Base-by-base conservation (phyloP, 176 grass and related monocot species). In the Eragrostis curvula region DNA sequence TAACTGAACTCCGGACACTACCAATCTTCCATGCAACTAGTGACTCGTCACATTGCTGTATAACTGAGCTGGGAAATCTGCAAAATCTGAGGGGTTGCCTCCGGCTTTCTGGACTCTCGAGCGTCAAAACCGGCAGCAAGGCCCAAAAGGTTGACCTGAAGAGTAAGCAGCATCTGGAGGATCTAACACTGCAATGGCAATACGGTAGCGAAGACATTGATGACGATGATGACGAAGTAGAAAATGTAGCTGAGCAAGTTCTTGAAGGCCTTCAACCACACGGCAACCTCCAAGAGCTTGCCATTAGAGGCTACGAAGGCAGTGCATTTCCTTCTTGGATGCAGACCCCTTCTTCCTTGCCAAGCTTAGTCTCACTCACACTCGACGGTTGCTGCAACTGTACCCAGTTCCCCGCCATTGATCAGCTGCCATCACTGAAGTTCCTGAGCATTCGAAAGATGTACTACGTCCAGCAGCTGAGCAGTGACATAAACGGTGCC, bases 31-130 rank as follows among this genome's bases (percentile, higher is more conserved):
- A 81, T 77, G 79, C 76, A 0, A 71, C 60, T 16, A 3, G 0
- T 2, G 44, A 70, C 23, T 6, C 3, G 3, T 57, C 9, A 8
- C 72, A 71, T 24, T 82, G 89, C 25, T 75, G 48, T 9, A 40
- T 91, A 50, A 50, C 17, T 52, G 83, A 92, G 73, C 40, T 92
- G 24, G 73, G 77, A 62, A 73, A 28, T n/a, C 17, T 92, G 73
- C 27, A 81, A 0, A 2, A 17, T 27, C 36, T 92, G 9, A 75
- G 46, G 45, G 78, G 41, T 3, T 44, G 32, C 21, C 74, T 91
- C 43, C 50, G 1, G 23, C 36, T 87, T 62, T 12, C 47, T n/a
- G 79, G 74, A 47, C 78, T 91, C 14, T 68, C 50, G 17, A 55
- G 45, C 64, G 71, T 81, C 20, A 51, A 7, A 14, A 40, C 14